phyloP scores from a whole-genome alignment of 306 rosid species.

The Gastrolobium bilobum region DNA sequence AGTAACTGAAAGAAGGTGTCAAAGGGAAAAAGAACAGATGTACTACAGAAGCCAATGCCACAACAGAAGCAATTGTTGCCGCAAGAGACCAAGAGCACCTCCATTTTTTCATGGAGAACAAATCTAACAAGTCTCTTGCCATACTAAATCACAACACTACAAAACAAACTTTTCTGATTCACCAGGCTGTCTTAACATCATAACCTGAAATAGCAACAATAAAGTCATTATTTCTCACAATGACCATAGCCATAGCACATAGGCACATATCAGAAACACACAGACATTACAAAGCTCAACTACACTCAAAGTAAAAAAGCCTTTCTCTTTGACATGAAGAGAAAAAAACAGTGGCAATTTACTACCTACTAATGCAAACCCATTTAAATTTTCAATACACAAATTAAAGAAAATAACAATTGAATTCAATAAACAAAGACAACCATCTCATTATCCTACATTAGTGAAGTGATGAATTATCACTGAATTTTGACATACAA shows the following conservation, averaged over 20 bases:
- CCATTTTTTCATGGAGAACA: constrained; percentile 70
- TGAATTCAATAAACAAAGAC: constrained; percentile 31
- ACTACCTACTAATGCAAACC: neutral
- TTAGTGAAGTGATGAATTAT: neutral
- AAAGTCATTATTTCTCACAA: neutral
- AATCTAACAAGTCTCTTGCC: constrained; percentile 59
- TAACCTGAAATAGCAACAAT: constrained; percentile 54
- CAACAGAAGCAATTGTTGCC: constrained; percentile 69
- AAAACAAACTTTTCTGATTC: constrained; percentile 49
- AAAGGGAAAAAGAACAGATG: constrained; percentile 88
- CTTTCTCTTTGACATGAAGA: neutral
- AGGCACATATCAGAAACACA: constrained; percentile 35
- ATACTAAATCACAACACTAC: constrained; percentile 35
- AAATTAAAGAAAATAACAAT: constrained; percentile 7
- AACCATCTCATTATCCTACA: constrained; percentile 20
- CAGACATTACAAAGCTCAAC: constrained; percentile 20
- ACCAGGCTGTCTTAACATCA: constrained; percentile 44
- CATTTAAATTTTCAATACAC: constrained; percentile 21
- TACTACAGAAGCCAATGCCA: constrained; percentile 72
- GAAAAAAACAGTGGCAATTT: constrained; percentile 20
- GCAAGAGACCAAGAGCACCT: constrained; percentile 78
- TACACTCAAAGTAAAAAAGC: neutral
- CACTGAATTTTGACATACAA: neutral
- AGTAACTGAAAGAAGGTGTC: constrained; percentile 74
- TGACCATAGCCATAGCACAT: neutral